Percentiles rank a stretch among this genome's conserved stretches.
phyloP scores from a whole-genome alignment of 2,329 filamentous ascomycete genomes.

The Thelonectria olida region DNA sequence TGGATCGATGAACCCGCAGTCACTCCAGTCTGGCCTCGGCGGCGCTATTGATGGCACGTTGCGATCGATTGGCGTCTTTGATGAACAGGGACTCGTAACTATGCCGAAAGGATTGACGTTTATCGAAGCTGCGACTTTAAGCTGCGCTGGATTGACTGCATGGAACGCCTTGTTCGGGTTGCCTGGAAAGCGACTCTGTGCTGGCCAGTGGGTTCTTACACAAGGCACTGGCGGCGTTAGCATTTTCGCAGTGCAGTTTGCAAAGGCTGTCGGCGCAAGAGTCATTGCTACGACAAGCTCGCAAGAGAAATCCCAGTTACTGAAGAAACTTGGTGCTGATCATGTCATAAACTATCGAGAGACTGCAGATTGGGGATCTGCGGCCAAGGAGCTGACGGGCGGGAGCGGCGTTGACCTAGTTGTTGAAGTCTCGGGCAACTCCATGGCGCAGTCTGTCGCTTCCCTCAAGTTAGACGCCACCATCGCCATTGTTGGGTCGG shows the following conservation, averaged over 20 bases:
- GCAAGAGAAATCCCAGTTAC: conserved; percentile 44
- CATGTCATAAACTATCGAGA: conserved; percentile 56
- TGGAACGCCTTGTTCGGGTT: conserved; percentile 74
- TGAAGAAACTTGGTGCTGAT: conserved; percentile 52
- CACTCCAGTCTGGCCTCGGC: conserved; percentile 67
- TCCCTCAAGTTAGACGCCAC: conserved; percentile 52
- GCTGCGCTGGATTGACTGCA: conserved; percentile 69
- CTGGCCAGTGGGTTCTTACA: conserved; percentile 68
- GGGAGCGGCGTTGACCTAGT: conserved; percentile 52
- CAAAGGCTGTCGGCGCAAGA: conserved; percentile 57
- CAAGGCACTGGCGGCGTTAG: conserved; percentile 77
- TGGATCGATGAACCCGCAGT: conserved; percentile 49
- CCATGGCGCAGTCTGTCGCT: conserved; percentile 51
- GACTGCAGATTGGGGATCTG: conserved; percentile 49
- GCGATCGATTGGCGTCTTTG: conserved; percentile 72
- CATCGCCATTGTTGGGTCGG: conserved; percentile 47
- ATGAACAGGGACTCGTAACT: conserved; percentile 72
- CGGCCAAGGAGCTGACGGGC: conserved; percentile 47
- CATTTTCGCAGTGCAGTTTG: conserved; percentile 71
- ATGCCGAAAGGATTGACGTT: conserved; percentile 65
- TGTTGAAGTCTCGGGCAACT: conserved; percentile 54
- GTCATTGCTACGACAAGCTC: conserved; percentile 60
- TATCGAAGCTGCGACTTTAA: conserved; percentile 64
- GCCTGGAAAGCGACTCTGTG: conserved; percentile 54
- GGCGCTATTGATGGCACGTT: conserved; percentile 74